A percentile compares a stretch with the other conserved stretches of the same genome.
Conservation (phyloP, 2,329 filamentous ascomycete genomes). For the Aspergillus sp. region DNA sequence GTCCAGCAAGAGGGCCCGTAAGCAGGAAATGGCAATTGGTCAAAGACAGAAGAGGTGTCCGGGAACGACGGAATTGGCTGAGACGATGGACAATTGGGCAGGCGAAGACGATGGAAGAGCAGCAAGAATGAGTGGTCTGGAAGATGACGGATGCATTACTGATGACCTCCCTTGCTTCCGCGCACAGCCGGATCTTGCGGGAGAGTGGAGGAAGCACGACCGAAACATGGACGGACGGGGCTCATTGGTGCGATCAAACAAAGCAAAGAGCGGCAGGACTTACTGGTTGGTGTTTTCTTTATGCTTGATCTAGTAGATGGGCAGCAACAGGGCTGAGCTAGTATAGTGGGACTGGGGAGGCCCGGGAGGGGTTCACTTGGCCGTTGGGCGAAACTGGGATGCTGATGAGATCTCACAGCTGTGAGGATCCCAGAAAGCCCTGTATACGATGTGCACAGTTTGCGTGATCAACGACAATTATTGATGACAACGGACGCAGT, state of each 20-base stretch:
- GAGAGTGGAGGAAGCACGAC: not conserved
- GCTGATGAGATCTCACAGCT: not conserved
- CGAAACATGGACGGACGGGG: not conserved
- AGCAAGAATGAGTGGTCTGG: constrained; percentile 3
- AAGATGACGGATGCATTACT: constrained; percentile 24
- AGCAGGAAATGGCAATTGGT: constrained; percentile 17
- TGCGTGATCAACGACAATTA: not conserved
- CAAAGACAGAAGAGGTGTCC: constrained; percentile 19
- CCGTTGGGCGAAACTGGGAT: not conserved
- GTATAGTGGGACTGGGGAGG: not conserved
- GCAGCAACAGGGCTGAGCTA: constrained; percentile 8
- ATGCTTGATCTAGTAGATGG: constrained; percentile 5
- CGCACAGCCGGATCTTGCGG: constrained; percentile 16
- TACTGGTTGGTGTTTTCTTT: constrained; percentile 9
- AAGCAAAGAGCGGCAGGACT: constrained; percentile 3
- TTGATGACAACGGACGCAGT: not conserved
- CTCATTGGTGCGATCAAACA: constrained; percentile 3
- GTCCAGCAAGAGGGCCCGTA: constrained; percentile 8
- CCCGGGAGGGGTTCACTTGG: not conserved
- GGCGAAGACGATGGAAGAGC: constrained; percentile 4
- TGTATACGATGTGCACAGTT: not conserved
- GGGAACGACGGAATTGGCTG: constrained; percentile 26
- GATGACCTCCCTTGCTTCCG: constrained; percentile 23
- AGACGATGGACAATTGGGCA: constrained; percentile 18
- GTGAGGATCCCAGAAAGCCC: no score